Evolutionary conservation across 1,284 basidiomycete species (phyloP).

Genomic region (Malassezia pachydermatis): DNA sequence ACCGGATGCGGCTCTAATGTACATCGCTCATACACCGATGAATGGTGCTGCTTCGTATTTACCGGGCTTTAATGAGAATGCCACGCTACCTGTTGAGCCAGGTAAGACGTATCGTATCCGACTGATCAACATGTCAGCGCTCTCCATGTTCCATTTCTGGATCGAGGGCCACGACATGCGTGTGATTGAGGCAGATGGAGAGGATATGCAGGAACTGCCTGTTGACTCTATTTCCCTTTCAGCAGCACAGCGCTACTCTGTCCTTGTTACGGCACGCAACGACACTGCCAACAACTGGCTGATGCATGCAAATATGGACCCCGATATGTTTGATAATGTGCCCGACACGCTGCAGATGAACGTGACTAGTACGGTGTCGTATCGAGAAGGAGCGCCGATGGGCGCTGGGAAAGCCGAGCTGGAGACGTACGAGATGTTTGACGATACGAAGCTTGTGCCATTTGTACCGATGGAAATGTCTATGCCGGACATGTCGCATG

Average conservation of each 20-base stretch:
- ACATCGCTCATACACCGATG: constrained; percentile 62
- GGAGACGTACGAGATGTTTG: constrained; percentile 42
- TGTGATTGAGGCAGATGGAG: constrained; percentile 68
- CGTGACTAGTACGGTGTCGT: constrained; percentile 32
- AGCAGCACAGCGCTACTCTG: constrained; percentile 8
- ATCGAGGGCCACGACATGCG: constrained; percentile 82
- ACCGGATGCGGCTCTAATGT: constrained; percentile 65
- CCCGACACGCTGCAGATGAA: constrained; percentile 37
- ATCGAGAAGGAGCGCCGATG: constrained; percentile 18
- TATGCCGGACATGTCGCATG: constrained; percentile 23
- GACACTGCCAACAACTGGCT: constrained; percentile 72
- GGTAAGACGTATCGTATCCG: constrained; percentile 63
- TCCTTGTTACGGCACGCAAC: constrained; percentile 57
- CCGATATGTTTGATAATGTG: constrained; percentile 50
- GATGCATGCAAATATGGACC: constrained; percentile 79
- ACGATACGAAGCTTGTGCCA: constrained; percentile 51
- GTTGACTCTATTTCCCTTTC: constrained; percentile 3
- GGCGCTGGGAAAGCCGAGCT: constrained; percentile 4
- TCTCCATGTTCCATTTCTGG: constrained; percentile 48
- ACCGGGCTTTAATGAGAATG: constrained; percentile 61
- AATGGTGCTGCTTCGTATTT: constrained; percentile 43
- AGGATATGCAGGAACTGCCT: constrained; percentile 39
- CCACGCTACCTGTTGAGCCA: constrained; percentile 58
- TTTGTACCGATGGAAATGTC: constrained; percentile 30
- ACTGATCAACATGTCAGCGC: constrained; percentile 63